Evolutionary conservation across 768 basidiomycete species (phyloP), one percentile per base, ranked within the genome.

Genomic region (Tulasnella sp.): DNA sequence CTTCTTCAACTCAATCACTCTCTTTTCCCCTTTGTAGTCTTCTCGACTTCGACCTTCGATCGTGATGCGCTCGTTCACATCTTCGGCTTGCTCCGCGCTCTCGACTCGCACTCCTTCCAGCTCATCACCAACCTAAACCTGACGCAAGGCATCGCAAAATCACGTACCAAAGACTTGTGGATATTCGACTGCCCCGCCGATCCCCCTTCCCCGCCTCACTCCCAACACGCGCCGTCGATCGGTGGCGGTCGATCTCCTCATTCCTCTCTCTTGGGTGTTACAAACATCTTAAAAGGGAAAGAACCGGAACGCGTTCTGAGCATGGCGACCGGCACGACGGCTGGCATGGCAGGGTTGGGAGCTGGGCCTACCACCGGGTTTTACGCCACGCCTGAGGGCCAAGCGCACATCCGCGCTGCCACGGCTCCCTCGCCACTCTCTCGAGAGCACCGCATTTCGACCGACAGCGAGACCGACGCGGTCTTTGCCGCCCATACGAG

Each of bases 101-200:
- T 81, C 22, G 81, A 81, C 50, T 42, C 69, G 6, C 80, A 81
- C 28, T 1, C 31, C 2, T 69, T 81, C 72, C 41, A 54, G 24
- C 81, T 81, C 64, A 31, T 81, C 28, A 81, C 81, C 60, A 77
- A 81, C 42, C 28, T 81, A 22, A 74, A 69, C 80, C 80, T 81
- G 18, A 64, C 44, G 18, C 81, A 81, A 60, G 78, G 78, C 28
- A 79, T 79, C 72, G 78, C 78, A 1, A 81, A 72, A 31, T 81
- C 81, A 34, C 79, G 81, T 31, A 28, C 78, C n/a, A 81, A 81
- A 46, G 81, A 81, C 40, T 72, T 81, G 24, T 81, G 81, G 81
- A 81, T 81, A 2, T 81, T 81, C 58, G 50, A 60, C 28, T 81
- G 81, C 24, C 81, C 81, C 24, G 81, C 81, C 41, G 78, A 79